Evolutionary conservation across 1,284 basidiomycete species (phyloP), one percentile per base, ranked within the genome.

Genomic region (Tilletia indica): DNA sequence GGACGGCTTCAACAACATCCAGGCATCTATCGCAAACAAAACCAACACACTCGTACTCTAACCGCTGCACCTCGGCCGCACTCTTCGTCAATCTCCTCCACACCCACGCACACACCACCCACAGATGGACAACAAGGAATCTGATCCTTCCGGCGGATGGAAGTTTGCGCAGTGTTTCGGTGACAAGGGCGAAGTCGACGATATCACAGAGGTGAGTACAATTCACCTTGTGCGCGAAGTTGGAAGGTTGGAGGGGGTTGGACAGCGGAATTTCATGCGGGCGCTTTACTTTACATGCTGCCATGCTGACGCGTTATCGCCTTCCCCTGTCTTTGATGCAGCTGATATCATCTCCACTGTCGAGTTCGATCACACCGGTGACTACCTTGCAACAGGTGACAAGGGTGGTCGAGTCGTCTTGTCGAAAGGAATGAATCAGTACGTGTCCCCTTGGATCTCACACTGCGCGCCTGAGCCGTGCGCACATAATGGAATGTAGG

Each of bases 101-200:
- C 63, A 67, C 31, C 47, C 45, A 31, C 9, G 2, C 9, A 34
- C 68, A 49, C 16, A 58, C 34, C 14, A n/a, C 56, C 25, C 56
- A 54, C n/a, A 38, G 45, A 74, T 81, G 80, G 78, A 81, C 68
- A 31, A 31, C 25, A 77, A 78, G 69, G 82, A 84, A 34, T 78
- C 79, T 69, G 81, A 83, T 66, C 77, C 83, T 16, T 83, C 82
- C 9, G 80, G 80, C 42, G 81, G 81, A 83, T 99, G 97, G 97
- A 91, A 95, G 82, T 99, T 99, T 86, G 97, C 97, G 70, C 97
- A 99, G 86, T 99, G 97, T 87, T 99, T 99, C 85, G 97, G 97
- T 81, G 84, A 85, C 72, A 85, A 86, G 77, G 85, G 84, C 48
- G 85, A 99, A 85, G 96, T 99, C 39, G 97, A 99, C 85, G 97